Conservation (phyloP, 352 stramenopile species). For the Phytophthora sansomeana region DNA sequence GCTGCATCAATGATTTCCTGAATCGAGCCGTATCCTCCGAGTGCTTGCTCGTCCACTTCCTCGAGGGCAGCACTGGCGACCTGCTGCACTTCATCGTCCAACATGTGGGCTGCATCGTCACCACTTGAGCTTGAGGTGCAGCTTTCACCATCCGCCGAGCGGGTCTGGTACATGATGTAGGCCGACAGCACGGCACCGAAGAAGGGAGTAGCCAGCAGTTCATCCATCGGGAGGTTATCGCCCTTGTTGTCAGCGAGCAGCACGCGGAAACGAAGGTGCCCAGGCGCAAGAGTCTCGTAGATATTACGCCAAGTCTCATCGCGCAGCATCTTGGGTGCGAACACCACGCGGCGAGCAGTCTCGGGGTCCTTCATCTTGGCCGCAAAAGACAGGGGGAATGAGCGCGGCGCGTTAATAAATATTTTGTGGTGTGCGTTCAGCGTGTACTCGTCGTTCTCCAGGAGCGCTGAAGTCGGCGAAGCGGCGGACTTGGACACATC, state of each 20-base stretch:
- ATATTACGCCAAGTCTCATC: slow-evolving; percentile 75
- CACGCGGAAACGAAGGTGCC: slow-evolving; percentile 59
- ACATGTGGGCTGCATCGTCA: slow-evolving; percentile 19
- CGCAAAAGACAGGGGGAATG: slow-evolving; percentile 65
- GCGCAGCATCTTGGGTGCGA: slow-evolving; percentile 78
- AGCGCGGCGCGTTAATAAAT: slow-evolving; percentile 84
- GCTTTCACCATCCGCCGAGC: slow-evolving; percentile 22
- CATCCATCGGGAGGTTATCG: slow-evolving; percentile 70
- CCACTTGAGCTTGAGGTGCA: slow-evolving; percentile 37
- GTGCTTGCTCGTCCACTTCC: slow-evolving; percentile 28
- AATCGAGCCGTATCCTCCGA: slow-evolving; percentile 49
- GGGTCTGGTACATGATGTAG: slow-evolving; percentile 65
- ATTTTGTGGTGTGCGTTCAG: slow-evolving; percentile 83
- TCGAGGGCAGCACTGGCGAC: slow-evolving; percentile 2
- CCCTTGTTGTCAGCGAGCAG: slow-evolving; percentile 71
- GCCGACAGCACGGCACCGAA: slow-evolving; percentile 73
- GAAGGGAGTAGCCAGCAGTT: slow-evolving; percentile 64
- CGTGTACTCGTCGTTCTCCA: slow-evolving; percentile 68
- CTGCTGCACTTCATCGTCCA: slow-evolving; percentile 18
- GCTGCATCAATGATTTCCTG: slow-evolving; percentile 65
- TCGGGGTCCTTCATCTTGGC: slow-evolving; percentile 49
- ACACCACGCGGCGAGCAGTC: slow-evolving; percentile 57
- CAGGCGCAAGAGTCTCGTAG: slow-evolving; percentile 68
- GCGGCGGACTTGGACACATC: slow-evolving; percentile 52
- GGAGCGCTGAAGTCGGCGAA: slow-evolving; percentile 38